Percentiles rank a stretch among this genome's conserved stretches.
Conservation (phyloP, 352 stramenopile species). For the Pythium sp. region DNA sequence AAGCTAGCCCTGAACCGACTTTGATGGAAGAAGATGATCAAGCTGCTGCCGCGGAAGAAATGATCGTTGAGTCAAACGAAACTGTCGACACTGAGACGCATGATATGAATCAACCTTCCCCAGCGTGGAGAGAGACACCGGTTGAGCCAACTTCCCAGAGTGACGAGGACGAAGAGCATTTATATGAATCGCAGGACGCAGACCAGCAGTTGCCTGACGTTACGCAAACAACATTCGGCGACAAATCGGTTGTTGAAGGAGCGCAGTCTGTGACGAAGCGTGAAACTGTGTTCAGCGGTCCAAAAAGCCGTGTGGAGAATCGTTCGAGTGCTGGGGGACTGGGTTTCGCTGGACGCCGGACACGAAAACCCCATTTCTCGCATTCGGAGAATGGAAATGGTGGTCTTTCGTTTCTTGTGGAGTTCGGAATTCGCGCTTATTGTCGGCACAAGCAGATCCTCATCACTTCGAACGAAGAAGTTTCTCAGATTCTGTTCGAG, state of each 20-base stretch:
- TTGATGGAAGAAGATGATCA: not conserved
- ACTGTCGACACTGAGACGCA: constrained; percentile 1
- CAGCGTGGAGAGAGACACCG: constrained; percentile 1
- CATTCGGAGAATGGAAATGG: constrained; percentile 6
- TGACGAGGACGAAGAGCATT: constrained; percentile 1
- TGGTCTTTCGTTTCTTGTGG: constrained; percentile 28
- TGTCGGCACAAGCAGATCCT: constrained; percentile 35
- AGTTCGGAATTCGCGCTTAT: constrained; percentile 42
- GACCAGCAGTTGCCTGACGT: not conserved
- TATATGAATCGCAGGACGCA: not conserved
- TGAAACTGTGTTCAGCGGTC: not conserved
- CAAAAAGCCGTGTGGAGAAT: not conserved
- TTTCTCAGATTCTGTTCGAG: constrained; percentile 37
- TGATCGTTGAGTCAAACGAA: constrained; percentile 1
- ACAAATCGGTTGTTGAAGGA: not conserved
- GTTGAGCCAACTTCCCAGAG: not conserved
- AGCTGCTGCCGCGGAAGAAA: constrained; percentile 1
- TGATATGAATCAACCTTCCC: not conserved
- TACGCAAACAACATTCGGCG: not conserved
- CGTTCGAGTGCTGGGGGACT: not conserved
- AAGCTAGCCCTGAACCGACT: not conserved
- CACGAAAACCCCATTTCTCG: constrained; percentile 13
- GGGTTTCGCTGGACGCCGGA: not conserved
- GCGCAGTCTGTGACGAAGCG: not conserved
- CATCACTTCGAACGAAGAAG: constrained; percentile 24